Evolutionary conservation across 345 rosid genomes (phyloP).

Genomic region (Clausena lansium): DNA sequence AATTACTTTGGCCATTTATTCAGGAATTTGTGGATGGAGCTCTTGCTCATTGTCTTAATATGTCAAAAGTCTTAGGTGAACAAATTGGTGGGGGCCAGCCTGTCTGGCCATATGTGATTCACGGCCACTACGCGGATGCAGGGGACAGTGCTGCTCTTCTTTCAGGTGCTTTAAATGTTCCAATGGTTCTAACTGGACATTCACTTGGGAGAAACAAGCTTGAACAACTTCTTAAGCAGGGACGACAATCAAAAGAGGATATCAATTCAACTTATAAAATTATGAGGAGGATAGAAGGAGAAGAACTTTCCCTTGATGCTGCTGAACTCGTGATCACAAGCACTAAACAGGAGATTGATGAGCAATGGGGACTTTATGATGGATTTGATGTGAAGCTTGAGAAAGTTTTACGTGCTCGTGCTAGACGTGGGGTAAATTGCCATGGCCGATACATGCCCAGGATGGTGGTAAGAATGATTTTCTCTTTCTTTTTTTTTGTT

Average conservation of each 20-base stretch:
- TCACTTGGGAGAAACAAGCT: constrained; percentile 97
- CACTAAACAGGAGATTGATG: constrained; percentile 91
- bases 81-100: constrained; percentile 84
- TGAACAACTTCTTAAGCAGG: constrained; percentile 93
- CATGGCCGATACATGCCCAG: constrained; percentile 96
- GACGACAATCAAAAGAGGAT: constrained; percentile 84
- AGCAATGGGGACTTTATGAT: constrained; percentile 99
- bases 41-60: constrained; percentile 77
- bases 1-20: constrained; percentile 81
- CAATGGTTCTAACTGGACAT: constrained; percentile 98
- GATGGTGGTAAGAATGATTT: constrained; percentile 69
- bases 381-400: constrained; percentile 98
- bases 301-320: constrained; percentile 90
- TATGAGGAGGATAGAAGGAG: constrained; percentile 91
- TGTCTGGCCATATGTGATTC: constrained; percentile 95
- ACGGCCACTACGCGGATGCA: constrained; percentile 96
- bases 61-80: constrained; percentile 88
- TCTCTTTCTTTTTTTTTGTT: neutral
- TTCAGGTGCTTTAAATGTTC: constrained; percentile 94
- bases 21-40: constrained; percentile 99
- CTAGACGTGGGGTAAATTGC: constrained; percentile 89
- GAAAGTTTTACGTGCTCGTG: constrained; percentile 86
- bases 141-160: constrained; percentile 91
- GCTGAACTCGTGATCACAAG: constrained; percentile 98
- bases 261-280: constrained; percentile 91